phyloP scores from a whole-genome alignment of 805 yeast genomes.

The Kazachstania bromeliacearum region DNA sequence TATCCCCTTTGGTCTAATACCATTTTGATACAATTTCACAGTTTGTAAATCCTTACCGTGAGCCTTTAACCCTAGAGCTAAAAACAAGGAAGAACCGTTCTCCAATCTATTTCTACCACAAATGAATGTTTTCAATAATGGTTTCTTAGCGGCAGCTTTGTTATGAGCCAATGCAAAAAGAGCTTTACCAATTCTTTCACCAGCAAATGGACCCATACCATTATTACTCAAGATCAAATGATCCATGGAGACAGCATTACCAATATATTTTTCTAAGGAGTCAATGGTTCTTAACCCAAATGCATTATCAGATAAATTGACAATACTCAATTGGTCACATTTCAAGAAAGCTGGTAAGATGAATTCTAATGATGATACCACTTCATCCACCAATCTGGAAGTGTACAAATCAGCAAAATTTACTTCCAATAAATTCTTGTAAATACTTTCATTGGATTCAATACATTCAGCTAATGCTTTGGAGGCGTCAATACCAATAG shows the following conservation, averaged over 20 bases:
- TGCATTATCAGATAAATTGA: conserved; percentile 90
- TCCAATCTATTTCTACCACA: conserved; percentile 97
- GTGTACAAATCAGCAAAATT: conserved; percentile 91
- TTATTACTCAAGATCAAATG: conserved; percentile 87
- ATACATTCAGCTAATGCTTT: conserved; percentile 53
- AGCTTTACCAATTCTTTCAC: conserved; percentile 86
- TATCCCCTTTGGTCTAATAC: conserved; percentile 92
- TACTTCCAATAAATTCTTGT: conserved; percentile 49
- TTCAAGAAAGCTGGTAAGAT: conserved; percentile 65
- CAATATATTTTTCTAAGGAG: conserved; percentile 69
- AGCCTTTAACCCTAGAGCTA: conserved; percentile 76
- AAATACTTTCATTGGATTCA: conserved; percentile 27
- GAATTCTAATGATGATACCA: conserved; percentile 69
- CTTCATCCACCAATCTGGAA: conserved; percentile 89
- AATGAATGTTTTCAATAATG: conserved; percentile 69
- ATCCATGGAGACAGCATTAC: conserved; percentile 67
- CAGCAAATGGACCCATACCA: conserved; percentile 98
- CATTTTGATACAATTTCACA: conserved; percentile 85
- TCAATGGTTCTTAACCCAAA: conserved; percentile 93
- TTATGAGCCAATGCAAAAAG: conserved; percentile 60
- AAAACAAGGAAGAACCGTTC: conserved; percentile 80
- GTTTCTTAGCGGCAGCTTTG: conserved; percentile 40
- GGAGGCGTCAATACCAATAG: conserved; percentile 88
- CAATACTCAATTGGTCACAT: conserved; percentile 57
- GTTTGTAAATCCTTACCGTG: conserved; percentile 60